Conservation (phyloP, 108 stramenopile genomes). For the Chaetoceros muelleri region DNA sequence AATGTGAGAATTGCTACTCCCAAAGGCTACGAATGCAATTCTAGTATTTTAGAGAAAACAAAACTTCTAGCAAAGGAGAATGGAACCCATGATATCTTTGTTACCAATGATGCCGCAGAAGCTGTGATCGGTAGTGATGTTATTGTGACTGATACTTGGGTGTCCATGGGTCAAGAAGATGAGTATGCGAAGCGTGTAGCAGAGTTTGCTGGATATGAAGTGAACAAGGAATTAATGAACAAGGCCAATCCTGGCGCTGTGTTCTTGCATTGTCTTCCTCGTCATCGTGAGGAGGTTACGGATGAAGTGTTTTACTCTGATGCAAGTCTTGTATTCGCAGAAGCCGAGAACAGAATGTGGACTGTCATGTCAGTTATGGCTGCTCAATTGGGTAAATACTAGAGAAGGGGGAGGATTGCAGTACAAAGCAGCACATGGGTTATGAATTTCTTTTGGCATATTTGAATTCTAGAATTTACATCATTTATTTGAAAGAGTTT, state of each 20-base stretch:
- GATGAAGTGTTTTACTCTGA: conserved; percentile 94
- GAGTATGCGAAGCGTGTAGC: conserved; percentile 77
- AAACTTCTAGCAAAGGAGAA: conserved; percentile 44
- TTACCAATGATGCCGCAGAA: conserved; percentile 66
- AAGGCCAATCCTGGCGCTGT: conserved; percentile 77
- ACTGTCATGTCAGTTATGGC: conserved; percentile 98
- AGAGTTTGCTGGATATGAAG: conserved; percentile 93
- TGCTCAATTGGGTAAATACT: conserved; percentile 72
- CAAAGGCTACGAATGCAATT: conserved; percentile 77
- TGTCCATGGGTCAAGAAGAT: conserved; percentile 96
- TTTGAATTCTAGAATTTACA: too few species aligned
- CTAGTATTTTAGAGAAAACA: conserved; percentile 49
- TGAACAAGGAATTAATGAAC: conserved; percentile 75
- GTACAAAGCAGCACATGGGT: too few species aligned
- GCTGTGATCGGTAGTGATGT: conserved; percentile 87
- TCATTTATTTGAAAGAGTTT: too few species aligned
- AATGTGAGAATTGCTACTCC: conserved; percentile 92
- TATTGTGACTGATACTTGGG: conserved; percentile 96
- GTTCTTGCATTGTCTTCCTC: conserved; percentile 95
- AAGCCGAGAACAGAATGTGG: conserved; percentile 99
- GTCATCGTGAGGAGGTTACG: conserved; percentile 91
- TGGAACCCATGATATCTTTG: conserved; percentile 36
- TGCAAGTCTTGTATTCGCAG: conserved; percentile 83
- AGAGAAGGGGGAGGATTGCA: too few species aligned
- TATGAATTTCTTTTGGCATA: too few species aligned